These are phyloP conservation scores for Populus hybrid DNA, from an alignment of 441 rosid genomes.

Conservation along the genomic window DNA sequence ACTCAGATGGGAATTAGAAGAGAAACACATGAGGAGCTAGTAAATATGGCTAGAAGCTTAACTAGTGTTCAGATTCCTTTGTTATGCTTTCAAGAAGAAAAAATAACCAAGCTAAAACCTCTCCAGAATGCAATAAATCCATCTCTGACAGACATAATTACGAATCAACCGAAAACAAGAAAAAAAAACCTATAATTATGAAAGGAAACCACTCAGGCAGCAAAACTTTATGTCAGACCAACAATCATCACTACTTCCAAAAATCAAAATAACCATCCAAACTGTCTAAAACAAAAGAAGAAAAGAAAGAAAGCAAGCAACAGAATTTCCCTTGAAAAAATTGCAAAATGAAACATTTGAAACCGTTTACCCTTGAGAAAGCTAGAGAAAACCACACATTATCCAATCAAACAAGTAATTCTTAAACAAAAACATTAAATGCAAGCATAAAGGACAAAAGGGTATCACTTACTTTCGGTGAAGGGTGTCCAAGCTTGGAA, in stretches of 20 bases:
- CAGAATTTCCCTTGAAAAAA: constrained; percentile 6
- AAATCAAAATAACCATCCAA: constrained; percentile 27
- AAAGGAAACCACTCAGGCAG: neutral
- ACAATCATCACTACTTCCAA: constrained; percentile 17
- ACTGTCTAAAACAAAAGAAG: neutral
- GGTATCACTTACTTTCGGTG: constrained; percentile 71
- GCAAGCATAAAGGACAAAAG: constrained; percentile 12
- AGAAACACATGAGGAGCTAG: neutral
- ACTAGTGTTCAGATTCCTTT: neutral
- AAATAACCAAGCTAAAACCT: neutral
- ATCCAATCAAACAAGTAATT: neutral
- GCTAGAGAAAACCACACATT: neutral
- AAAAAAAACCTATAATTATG: neutral
- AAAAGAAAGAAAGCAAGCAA: constrained; percentile 1
- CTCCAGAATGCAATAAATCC: neutral
- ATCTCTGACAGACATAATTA: constrained; percentile 10
- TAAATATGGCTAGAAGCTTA: neutral
- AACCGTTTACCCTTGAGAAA: neutral
- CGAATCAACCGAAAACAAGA: neutral
- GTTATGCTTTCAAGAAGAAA: neutral
- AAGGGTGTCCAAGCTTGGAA: constrained; percentile 63
- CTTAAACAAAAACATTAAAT: constrained; percentile 9
- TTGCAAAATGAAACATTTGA: neutral
- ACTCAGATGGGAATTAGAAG: neutral
- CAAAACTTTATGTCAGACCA: constrained; percentile 26